These are phyloP conservation scores for Silene latifolia DNA, from an alignment of 148 eudicot genomes.

Conservation along the genomic window DNA sequence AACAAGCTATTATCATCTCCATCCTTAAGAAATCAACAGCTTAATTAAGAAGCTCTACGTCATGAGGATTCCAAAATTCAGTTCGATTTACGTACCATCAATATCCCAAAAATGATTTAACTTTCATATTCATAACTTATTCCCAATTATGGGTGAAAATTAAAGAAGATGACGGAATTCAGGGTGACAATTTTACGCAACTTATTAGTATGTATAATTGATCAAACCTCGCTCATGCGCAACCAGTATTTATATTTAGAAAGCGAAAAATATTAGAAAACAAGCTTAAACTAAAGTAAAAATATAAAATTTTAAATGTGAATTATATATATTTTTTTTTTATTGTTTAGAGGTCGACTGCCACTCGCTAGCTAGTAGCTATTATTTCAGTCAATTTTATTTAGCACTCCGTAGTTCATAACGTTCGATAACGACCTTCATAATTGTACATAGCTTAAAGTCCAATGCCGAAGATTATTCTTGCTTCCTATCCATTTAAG, in stretches of 20 bases:
- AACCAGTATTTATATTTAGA: no score
- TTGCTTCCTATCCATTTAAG: neutral
- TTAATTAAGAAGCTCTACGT: slow-evolving; percentile 3
- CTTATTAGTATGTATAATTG: no score
- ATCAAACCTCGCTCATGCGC: no score
- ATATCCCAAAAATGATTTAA: neutral
- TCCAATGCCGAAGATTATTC: neutral
- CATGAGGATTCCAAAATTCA: neutral
- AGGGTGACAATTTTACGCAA: neutral
- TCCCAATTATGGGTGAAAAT: neutral
- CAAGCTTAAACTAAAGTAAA: no score
- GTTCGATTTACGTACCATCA: neutral
- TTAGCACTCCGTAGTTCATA: no score
- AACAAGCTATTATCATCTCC: neutral
- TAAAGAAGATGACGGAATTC: neutral
- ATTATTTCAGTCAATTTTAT: no score
- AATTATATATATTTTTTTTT: no score
- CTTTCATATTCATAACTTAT: neutral
- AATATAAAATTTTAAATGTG: no score
- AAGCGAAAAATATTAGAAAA: no score
- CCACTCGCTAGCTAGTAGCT: no score
- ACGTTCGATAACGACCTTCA: neutral
- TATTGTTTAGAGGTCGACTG: no score
- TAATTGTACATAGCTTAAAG: neutral
- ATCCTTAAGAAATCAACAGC: neutral